Evolutionary conservation across 805 yeast species (phyloP), one percentile per base, ranked within the genome.

Genomic region (Wickerhamiella dianesei): DNA sequence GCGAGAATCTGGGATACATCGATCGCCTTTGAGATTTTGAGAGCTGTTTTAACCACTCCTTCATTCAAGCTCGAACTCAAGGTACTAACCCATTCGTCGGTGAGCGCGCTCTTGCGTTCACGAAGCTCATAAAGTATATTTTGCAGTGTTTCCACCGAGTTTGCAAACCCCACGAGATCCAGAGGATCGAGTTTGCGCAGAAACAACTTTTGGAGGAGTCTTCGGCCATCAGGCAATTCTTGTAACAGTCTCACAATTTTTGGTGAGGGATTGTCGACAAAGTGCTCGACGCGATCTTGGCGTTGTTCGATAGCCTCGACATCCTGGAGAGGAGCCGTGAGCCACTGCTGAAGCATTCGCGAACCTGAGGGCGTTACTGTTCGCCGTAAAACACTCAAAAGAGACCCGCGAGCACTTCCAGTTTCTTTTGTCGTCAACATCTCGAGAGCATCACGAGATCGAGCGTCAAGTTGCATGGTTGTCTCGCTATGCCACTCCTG

Each of bases 301-400:
- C 98, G 67, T 17, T 60, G 56, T 16, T 60, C 61, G 13, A 92
- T 76, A 50, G 76, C 82, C 0, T 59, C 55, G 0, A 74, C 56
- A 55, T 80, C 74, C 8, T 81, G 71, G 0, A 84, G 72, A 0
- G 98, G 98, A 1, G 85, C 77, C 21, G 83, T 71, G 3, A 89
- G 64, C 96, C 96, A 86, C 45, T 79, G 78, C 5, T 80, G 74
- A 12, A 92, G 64, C n/a, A 82, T 58, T 39, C 97, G 67, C 0
- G 94, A 67, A 0, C 97, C 97, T 0, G 92, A 78, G 1, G 80
- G 71, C 0, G 97, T 86, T 2, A 74, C 76, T 0, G 97, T 89
- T 45, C 81, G 66, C 48, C 76, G 74, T 2, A 92, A 73, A 0
- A 82, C 72, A n/a, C 76, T 74, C 3, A 84, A 66, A 19, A 89